phyloP scores from a whole-genome alignment of 1,284 basidiomycete genomes.

The Marasmius sp. region DNA sequence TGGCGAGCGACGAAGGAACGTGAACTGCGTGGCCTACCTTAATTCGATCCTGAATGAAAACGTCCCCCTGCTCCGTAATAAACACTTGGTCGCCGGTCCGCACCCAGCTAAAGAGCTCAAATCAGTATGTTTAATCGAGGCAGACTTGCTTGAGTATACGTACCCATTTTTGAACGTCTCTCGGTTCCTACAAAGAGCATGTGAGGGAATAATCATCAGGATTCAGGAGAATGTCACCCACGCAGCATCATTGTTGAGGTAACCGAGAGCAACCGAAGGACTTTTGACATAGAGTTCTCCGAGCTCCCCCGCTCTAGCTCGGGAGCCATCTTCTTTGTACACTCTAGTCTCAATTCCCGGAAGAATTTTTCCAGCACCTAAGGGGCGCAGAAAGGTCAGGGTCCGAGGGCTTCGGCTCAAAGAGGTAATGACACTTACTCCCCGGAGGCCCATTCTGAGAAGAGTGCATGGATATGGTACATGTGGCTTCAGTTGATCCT shows the following conservation, averaged over 20 bases:
- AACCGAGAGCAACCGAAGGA: constrained; percentile 44
- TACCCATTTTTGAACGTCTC: constrained; percentile 36
- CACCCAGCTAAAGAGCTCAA: constrained; percentile 41
- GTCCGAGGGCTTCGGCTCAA: background rate
- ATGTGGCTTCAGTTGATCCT: constrained; percentile 39
- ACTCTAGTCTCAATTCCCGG: constrained; percentile 40
- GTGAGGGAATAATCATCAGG: background rate
- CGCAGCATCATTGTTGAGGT: constrained; percentile 48
- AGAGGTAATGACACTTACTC: constrained; percentile 6
- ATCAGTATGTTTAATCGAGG: background rate
- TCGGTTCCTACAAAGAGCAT: constrained; percentile 21
- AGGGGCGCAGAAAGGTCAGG: background rate
- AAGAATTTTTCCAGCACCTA: constrained; percentile 39
- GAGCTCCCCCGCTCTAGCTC: constrained; percentile 42
- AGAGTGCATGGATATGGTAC: constrained; percentile 12
- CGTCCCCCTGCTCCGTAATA: constrained; percentile 41
- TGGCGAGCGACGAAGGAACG: background rate
- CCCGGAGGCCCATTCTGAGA: constrained; percentile 37
- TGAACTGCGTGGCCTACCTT: constrained; percentile 34
- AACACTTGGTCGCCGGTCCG: constrained; percentile 53
- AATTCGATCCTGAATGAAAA: constrained; percentile 54
- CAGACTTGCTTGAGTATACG: background rate
- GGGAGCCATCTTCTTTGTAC: constrained; percentile 45
- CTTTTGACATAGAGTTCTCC: constrained; percentile 48
- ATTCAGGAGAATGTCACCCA: constrained; percentile 28